These are phyloP conservation scores for Neospora caninum DNA, from an alignment of 169 alveolate genomes.

Conservation along the genomic window DNA sequence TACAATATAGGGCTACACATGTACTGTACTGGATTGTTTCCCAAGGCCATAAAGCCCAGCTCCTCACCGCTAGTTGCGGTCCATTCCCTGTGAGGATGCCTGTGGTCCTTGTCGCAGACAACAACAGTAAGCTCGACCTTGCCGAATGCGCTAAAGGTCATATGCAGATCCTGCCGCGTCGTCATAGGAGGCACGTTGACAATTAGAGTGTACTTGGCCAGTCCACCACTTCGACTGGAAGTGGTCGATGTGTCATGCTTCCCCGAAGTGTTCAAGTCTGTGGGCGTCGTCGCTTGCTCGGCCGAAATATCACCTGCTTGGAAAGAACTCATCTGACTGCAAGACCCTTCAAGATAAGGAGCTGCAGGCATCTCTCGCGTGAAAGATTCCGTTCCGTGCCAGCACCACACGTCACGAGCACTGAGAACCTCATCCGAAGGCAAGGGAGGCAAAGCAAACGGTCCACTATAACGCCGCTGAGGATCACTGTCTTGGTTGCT, in stretches of 20 bases:
- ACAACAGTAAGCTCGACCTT: slow-evolving; percentile 76
- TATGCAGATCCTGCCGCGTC: slow-evolving; percentile 72
- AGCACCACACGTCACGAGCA: not conserved
- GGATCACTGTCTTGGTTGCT: not conserved
- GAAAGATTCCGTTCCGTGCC: not conserved
- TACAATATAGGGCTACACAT: no score
- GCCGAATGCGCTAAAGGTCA: slow-evolving; percentile 75
- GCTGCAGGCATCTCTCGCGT: not conserved
- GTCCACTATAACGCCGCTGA: slow-evolving; percentile 25
- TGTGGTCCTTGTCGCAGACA: slow-evolving; percentile 75
- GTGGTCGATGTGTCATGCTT: not conserved
- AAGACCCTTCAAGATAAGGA: not conserved
- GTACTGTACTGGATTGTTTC: no score
- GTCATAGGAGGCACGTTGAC: slow-evolving; percentile 78
- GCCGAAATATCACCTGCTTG: not conserved
- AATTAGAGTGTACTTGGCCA: slow-evolving; percentile 73
- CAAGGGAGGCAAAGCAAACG: not conserved
- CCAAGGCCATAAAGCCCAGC: no score
- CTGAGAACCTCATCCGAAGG: not conserved
- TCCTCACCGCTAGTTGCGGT: slow-evolving; percentile 72
- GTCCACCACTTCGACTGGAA: slow-evolving; percentile 4
- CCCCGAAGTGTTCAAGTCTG: not conserved
- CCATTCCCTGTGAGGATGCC: slow-evolving; percentile 80
- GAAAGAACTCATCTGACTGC: not conserved
- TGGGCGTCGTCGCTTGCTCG: not conserved